Percentiles rank a stretch among this genome's conserved stretches.
Conservation (phyloP, 1,139 yeast species). For the Sugiyamaella pinicola region DNA sequence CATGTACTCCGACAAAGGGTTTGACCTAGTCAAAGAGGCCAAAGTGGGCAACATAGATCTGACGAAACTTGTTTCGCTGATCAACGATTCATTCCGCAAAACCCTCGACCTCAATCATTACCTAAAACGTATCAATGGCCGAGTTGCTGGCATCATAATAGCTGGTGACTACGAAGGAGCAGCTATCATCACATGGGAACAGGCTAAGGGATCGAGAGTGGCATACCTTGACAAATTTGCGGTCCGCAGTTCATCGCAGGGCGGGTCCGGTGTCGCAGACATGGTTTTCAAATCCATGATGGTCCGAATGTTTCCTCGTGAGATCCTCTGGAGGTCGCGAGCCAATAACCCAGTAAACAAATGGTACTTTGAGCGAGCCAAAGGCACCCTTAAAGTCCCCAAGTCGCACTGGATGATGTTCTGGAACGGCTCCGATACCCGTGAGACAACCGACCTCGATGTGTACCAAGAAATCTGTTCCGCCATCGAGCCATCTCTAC, state of each 20-base stretch:
- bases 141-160: conserved; percentile 73
- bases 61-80: conserved; percentile 55
- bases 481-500: conserved; percentile 42
- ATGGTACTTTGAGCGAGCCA: conserved; percentile 94
- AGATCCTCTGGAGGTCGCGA: conserved; percentile 87
- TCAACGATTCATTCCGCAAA: conserved; percentile 80
- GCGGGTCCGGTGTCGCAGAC: conserved; percentile 92
- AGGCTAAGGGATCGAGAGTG: conserved; percentile 30
- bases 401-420: conserved; percentile 68
- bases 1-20: conserved; percentile 46
- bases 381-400: conserved; percentile 61
- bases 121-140: conserved; percentile 60
- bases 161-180: conserved; percentile 97
- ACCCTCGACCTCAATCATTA: conserved; percentile 66
- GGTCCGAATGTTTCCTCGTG: conserved; percentile 65
- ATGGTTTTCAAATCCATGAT: conserved; percentile 81
- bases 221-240: conserved; percentile 94
- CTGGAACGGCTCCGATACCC: conserved; percentile 57
- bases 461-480: conserved; percentile 41
- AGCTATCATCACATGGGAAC: conserved; percentile 85
- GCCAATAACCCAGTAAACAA: conserved; percentile 87
- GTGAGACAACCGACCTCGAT: conserved; percentile 40
- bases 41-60: conserved; percentile 57
- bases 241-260: conserved; percentile 78
- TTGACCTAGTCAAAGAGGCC: conserved; percentile 50